phyloP scores from a whole-genome alignment of 169 alveolate genomes.

The Babesia caballi region DNA sequence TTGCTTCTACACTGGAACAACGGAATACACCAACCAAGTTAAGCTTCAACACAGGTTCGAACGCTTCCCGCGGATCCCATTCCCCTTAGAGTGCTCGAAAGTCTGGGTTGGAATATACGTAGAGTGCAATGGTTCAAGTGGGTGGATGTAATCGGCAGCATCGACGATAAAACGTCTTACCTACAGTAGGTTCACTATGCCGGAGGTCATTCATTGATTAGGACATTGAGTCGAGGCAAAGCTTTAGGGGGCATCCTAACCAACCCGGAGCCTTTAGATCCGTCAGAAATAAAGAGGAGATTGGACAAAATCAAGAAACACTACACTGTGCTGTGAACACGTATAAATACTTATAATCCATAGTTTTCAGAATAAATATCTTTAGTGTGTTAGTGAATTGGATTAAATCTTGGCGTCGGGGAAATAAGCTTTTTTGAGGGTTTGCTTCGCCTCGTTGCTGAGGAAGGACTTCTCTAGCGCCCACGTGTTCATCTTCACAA shows the following conservation, averaged over 20 bases:
- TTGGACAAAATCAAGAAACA: conserved; percentile 50
- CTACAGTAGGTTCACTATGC: conserved; percentile 31
- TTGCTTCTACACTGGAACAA: conserved; percentile 74
- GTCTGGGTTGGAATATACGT: conserved; percentile 82
- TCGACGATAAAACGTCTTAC: conserved; percentile 51
- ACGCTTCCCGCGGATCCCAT: background rate
- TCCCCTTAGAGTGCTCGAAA: conserved; percentile 63
- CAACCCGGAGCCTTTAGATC: conserved; percentile 24
- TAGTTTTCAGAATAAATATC: too few species aligned
- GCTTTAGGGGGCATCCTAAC: conserved; percentile 52
- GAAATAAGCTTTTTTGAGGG: conserved; percentile 38
- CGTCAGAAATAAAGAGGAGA: conserved; percentile 42
- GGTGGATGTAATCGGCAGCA: conserved; percentile 57
- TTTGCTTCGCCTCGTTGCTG: conserved; percentile 9
- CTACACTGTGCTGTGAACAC: background rate
- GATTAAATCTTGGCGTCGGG: background rate
- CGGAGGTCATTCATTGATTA: background rate
- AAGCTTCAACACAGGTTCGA: conserved; percentile 77
- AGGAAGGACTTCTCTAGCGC: conserved; percentile 62
- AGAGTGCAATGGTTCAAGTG: conserved; percentile 79
- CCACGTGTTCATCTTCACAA: conserved; percentile 63
- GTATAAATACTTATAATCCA: background rate
- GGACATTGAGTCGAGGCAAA: conserved; percentile 47
- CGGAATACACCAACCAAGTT: conserved; percentile 69
- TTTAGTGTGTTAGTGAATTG: too few species aligned